Base-by-base conservation (phyloP, 2,329 filamentous ascomycete species). In the Pestalotiopsis sp. region DNA sequence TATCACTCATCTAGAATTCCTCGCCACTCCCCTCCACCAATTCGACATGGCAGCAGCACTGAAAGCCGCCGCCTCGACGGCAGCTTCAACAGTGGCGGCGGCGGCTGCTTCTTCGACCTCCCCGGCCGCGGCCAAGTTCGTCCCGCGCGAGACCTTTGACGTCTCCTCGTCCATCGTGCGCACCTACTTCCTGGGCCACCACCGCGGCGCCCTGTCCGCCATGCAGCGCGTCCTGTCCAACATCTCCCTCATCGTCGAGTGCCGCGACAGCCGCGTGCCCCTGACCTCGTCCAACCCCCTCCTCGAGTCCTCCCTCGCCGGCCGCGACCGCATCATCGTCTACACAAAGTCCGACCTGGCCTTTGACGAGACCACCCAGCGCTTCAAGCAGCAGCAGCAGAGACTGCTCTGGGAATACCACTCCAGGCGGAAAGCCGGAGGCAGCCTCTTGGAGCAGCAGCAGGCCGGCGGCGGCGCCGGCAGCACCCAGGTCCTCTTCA, bases 141-240 rank as follows among this genome's bases (percentile, higher is more conserved):
- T 91, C 56, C 93, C 96, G 30, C 93, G 95, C 73, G 79, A 84
- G 71, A 81, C 83, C 65, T 98, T 97, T 79, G 89, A 91, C 52
- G 83, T 90, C 57, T 91, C 95, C 66, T 75, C 83, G 57, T 92
- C 90, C 65, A 91, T 98, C 69, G 91, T 92, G 52, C 90, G 93
- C 71, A 96, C 95, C 68, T 99, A 98, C 82, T 99, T 93, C 82
- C 87, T 98, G 60, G 96, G 96, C 70, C 96, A 99, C 81, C 96
- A 99, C 84, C 88, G 89, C 69, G 87, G 92, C 10, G 96, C 93
- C 17, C 85, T 97, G 39, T 84, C 87, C 61, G 91, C 92, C 77
- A 97, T 98, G 91, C 92, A 93, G 77, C 88, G 88, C 52, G 86
- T 92, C 77, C 87, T 99, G 62, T 89, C 90, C 35, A 90, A 89